Conservation (phyloP, 129 eudicot species). For the Helichrysum umbraculigerum region DNA sequence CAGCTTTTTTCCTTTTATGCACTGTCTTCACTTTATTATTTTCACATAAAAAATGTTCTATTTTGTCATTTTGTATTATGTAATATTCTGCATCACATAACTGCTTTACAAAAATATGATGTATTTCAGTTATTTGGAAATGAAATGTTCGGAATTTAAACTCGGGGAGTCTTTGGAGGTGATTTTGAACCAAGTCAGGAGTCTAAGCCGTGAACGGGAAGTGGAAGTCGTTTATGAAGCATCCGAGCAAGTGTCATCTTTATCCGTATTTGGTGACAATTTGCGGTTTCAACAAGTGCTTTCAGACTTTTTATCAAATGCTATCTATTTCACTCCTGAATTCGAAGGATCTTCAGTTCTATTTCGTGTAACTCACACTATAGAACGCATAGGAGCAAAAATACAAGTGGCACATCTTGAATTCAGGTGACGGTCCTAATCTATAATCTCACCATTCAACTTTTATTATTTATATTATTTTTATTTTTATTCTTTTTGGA, state of each 20-base stretch:
- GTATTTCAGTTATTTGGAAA: constrained; percentile 59
- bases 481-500: neutral
- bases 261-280: constrained; percentile 67
- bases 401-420: constrained; percentile 76
- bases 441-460: neutral
- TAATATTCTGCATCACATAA: neutral
- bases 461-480: neutral
- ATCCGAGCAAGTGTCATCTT: constrained; percentile 57
- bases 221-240: constrained; percentile 61
- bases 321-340: constrained; percentile 64
- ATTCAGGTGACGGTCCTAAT: constrained; percentile 48
- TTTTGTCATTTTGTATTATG: neutral
- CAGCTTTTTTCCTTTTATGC: neutral
- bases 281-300: constrained; percentile 93
- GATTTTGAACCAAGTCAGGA: constrained; percentile 70
- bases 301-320: constrained; percentile 66
- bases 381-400: constrained; percentile 61
- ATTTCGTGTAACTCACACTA: constrained; percentile 52
- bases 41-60: too few relatives aligned
- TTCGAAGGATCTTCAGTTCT: constrained; percentile 66
- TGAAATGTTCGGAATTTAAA: constrained; percentile 60
- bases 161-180: constrained; percentile 76
- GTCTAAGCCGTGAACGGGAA: constrained; percentile 59
- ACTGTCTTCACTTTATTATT: neutral
- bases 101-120: neutral